These are phyloP conservation scores for Pichia membranifaciens DNA, from an alignment of 805 yeast genomes.

Conservation along the genomic window DNA sequence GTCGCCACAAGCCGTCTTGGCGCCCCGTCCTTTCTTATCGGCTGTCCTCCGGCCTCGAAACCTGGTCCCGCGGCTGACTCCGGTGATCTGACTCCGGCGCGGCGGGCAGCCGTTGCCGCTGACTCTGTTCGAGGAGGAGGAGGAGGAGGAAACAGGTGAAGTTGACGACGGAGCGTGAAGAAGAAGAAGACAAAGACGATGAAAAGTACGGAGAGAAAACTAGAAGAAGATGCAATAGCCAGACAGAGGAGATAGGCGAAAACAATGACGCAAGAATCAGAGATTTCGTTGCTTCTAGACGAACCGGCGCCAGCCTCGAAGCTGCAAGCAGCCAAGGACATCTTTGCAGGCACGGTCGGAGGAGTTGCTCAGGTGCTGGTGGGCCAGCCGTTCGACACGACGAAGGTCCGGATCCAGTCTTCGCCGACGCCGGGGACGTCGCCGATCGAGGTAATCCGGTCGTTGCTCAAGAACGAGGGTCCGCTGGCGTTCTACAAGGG, in stretches of 20 bases:
- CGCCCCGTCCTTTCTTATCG: no score
- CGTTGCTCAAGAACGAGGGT: conserved; percentile 75
- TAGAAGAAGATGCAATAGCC: neutral
- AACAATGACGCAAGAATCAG: conserved; percentile 26
- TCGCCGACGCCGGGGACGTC: conserved; percentile 61
- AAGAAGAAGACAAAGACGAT: neutral
- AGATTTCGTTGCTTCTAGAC: conserved; percentile 22
- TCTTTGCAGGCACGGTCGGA: conserved; percentile 88
- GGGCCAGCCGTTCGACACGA: conserved; percentile 96
- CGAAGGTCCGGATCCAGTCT: conserved; percentile 87
- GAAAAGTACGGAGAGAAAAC: neutral
- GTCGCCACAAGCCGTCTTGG: no score
- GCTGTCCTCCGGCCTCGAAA: no score
- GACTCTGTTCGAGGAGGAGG: neutral
- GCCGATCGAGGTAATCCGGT: conserved; percentile 70
- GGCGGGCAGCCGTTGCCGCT: neutral
- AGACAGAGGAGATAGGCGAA: neutral
- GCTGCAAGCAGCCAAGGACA: conserved; percentile 60
- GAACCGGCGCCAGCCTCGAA: conserved; percentile 23
- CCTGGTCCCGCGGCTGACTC: neutral
- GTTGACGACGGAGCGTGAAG: no score
- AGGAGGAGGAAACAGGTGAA: no score
- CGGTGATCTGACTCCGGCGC: neutral
- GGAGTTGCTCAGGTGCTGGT: conserved; percentile 93
- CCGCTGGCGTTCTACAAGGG: conserved; percentile 86